These are phyloP conservation scores for Geosmithia morbida DNA, from an alignment of 2,329 filamentous ascomycete genomes.

Conservation along the genomic window DNA sequence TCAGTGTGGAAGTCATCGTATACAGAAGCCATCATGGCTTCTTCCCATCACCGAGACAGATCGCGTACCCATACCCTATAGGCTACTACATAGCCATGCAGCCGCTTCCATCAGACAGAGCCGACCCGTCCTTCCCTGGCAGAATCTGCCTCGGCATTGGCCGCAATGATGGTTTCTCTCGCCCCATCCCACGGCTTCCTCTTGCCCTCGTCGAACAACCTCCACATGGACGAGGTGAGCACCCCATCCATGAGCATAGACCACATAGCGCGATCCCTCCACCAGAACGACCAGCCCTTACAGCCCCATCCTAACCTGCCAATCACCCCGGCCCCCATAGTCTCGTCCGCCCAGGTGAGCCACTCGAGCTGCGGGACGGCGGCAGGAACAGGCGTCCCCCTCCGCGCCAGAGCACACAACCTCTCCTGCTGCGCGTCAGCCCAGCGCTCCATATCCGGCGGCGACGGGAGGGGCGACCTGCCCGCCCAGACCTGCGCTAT, in stretches of 20 bases:
- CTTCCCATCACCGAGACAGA: too few relatives aligned
- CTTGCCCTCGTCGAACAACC: constrained; percentile 22
- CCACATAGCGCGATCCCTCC: constrained; percentile 20
- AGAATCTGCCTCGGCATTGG: constrained; percentile 8
- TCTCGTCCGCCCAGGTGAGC: constrained; percentile 23
- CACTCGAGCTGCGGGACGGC: constrained; percentile 18
- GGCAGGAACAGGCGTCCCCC: constrained; percentile 11
- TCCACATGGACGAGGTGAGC: constrained; percentile 23
- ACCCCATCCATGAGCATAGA: constrained; percentile 21
- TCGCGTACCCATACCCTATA: background rate
- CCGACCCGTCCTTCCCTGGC: too few relatives aligned
- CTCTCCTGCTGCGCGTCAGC: constrained; percentile 18
- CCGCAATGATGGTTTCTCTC: constrained; percentile 16
- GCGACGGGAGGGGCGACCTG: constrained; percentile 18
- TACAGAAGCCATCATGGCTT: too few relatives aligned
- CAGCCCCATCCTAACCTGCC: constrained; percentile 24
- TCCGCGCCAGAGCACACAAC: constrained; percentile 12
- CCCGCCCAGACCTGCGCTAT: constrained; percentile 28
- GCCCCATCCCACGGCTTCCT: constrained; percentile 24
- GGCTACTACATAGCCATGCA: background rate
- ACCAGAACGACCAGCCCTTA: constrained; percentile 26
- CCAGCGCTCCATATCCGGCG: constrained; percentile 18
- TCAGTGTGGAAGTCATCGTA: too few relatives aligned
- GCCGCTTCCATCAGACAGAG: background rate
- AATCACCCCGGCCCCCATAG: constrained; percentile 23